Conservation (phyloP, 495 filamentous ascomycete genomes). For the Aspergillus conjunctus region DNA sequence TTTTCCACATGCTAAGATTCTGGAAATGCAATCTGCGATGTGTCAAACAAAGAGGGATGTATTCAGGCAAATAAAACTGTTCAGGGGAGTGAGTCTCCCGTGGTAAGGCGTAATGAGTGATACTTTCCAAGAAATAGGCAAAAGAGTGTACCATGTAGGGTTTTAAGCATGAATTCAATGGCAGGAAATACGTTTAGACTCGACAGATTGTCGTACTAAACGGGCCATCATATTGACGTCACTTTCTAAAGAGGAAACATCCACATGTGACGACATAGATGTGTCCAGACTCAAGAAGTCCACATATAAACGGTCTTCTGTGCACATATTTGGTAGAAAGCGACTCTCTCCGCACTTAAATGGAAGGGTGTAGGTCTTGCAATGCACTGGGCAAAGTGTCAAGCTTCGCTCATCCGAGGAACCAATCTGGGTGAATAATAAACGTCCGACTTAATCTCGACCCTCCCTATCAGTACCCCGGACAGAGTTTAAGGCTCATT, state of each 20-base stretch:
- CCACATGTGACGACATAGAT: not conserved
- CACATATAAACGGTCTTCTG: not conserved
- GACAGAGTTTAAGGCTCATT: too few relatives aligned
- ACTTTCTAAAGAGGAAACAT: conserved; percentile 10
- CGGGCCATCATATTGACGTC: conserved; percentile 42
- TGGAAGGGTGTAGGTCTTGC: too few relatives aligned
- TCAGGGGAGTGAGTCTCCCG: too few relatives aligned
- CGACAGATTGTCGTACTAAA: not conserved
- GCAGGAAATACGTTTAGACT: not conserved
- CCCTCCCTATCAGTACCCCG: too few relatives aligned
- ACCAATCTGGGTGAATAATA: too few relatives aligned
- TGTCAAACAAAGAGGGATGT: not conserved
- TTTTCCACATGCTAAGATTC: conserved; percentile 13
- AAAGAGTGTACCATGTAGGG: not conserved
- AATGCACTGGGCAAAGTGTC: too few relatives aligned
- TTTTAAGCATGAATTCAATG: not conserved
- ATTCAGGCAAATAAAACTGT: not conserved
- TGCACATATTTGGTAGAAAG: not conserved
- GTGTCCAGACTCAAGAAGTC: not conserved
- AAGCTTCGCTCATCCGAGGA: too few relatives aligned
- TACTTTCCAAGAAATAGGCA: too few relatives aligned
- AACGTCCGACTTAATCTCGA: too few relatives aligned
- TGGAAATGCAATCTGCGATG: not conserved
- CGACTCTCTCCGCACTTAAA: too few relatives aligned
- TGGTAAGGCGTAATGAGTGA: too few relatives aligned